Evolutionary conservation across 2,329 filamentous ascomycete species (phyloP).

Genomic region (Madurella mycetomatis): DNA sequence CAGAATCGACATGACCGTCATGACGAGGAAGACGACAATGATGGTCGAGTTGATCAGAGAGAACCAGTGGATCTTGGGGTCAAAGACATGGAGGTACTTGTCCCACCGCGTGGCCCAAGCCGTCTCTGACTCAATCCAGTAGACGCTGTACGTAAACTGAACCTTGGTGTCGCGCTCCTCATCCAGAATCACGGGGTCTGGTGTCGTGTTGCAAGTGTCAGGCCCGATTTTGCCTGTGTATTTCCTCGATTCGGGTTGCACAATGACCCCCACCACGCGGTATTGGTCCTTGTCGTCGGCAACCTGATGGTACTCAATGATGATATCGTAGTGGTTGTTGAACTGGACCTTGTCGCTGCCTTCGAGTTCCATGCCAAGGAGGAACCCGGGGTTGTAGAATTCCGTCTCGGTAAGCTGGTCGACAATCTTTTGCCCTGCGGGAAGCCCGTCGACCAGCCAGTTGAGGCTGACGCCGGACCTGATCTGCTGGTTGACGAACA

Average conservation of each 20-base stretch:
- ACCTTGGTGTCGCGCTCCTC: slow-evolving; percentile 57
- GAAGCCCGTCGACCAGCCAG: slow-evolving; percentile 92
- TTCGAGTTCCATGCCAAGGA: slow-evolving; percentile 60
- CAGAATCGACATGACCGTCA: slow-evolving; percentile 90
- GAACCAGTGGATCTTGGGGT: slow-evolving; percentile 99
- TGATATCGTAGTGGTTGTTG: slow-evolving; percentile 95
- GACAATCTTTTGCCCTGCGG: slow-evolving; percentile 76
- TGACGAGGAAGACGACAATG: slow-evolving; percentile 85
- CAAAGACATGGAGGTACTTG: slow-evolving; percentile 95
- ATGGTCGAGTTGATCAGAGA: slow-evolving; percentile 94
- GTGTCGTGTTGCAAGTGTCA: slow-evolving; percentile 39
- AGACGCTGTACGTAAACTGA: slow-evolving; percentile 86
- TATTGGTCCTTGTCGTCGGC: slow-evolving; percentile 62
- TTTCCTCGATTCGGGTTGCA: slow-evolving; percentile 71
- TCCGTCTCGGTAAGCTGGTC: slow-evolving; percentile 72
- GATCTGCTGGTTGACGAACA: slow-evolving; percentile 81
- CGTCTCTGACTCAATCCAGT: slow-evolving; percentile 78
- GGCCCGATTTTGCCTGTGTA: slow-evolving; percentile 60
- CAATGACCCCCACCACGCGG: slow-evolving; percentile 86
- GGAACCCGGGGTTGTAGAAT: slow-evolving; percentile 90
- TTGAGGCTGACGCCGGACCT: slow-evolving; percentile 85
- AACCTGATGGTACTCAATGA: slow-evolving; percentile 86
- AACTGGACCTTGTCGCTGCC: slow-evolving; percentile 56
- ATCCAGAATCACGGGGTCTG: slow-evolving; percentile 60
- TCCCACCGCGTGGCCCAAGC: slow-evolving; percentile 98